Percentiles rank a stretch among this genome's conserved stretches.
Evolutionary conservation across 192 early-diverging fungal genomes (phyloP).

Genomic region (Rhizoclosmatium sp.): DNA sequence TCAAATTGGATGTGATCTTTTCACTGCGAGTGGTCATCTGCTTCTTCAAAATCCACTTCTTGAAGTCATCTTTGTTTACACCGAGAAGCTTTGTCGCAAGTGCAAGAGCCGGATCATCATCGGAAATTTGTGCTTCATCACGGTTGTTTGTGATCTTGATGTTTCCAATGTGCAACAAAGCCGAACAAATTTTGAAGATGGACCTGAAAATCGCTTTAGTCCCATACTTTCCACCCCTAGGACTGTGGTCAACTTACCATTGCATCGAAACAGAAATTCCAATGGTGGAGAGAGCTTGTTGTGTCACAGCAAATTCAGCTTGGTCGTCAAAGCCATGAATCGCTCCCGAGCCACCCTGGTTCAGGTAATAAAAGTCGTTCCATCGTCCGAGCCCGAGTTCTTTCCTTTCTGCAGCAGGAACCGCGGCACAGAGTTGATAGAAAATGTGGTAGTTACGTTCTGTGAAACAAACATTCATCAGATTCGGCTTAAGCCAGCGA

Average conservation of each 20-base stretch:
- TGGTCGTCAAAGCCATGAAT: constrained; percentile 93
- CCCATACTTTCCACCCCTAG: not conserved
- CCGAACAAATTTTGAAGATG: constrained; percentile 91
- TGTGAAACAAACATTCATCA: constrained; percentile 2
- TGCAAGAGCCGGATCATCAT: constrained; percentile 76
- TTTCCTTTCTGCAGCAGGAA: constrained; percentile 83
- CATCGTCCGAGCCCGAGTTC: constrained; percentile 81
- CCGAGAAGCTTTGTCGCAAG: constrained; percentile 78
- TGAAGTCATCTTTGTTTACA: constrained; percentile 79
- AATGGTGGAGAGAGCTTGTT: constrained; percentile 86
- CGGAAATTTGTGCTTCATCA: constrained; percentile 75
- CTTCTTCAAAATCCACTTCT: constrained; percentile 93
- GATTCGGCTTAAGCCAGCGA: not conserved
- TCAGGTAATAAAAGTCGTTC: constrained; percentile 86
- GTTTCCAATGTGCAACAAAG: constrained; percentile 96
- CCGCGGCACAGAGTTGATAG: constrained; percentile 96
- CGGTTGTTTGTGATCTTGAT: constrained; percentile 79
- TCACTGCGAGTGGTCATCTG: constrained; percentile 92
- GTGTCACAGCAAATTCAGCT: constrained; percentile 90
- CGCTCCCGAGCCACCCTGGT: constrained; percentile 78
- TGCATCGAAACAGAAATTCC: constrained; percentile 86
- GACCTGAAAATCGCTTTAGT: constrained; percentile 41
- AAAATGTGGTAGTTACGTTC: constrained; percentile 99
- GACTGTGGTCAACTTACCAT: constrained; percentile 59
- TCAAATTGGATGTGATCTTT: constrained; percentile 86